phyloP scores from a whole-genome alignment of 2,329 filamentous ascomycete species.

The Botrytis deweyae region DNA sequence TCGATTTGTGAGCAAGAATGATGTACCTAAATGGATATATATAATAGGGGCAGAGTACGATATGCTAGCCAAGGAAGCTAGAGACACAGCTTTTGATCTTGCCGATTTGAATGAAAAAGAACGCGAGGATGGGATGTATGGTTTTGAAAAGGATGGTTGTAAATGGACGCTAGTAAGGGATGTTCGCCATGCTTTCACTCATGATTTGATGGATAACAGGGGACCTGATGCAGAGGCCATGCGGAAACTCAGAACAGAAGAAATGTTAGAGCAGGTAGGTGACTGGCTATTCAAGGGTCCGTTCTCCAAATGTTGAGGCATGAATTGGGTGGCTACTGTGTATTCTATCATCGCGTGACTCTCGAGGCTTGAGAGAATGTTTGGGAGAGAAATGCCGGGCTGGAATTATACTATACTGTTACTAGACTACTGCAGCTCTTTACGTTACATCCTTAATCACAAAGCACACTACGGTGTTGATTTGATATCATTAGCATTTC shows the following conservation, averaged over 20 bases:
- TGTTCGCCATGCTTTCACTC: conserved; percentile 30
- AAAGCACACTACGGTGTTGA: not conserved
- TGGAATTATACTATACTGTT: not conserved
- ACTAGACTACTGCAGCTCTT: not conserved
- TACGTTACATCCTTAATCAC: too few species aligned
- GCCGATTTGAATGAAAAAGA: conserved; percentile 22
- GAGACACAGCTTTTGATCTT: conserved; percentile 25
- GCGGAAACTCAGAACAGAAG: conserved; percentile 21
- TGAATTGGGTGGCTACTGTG: not conserved
- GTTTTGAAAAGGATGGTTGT: conserved; percentile 28
- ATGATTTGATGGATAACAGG: conserved; percentile 25
- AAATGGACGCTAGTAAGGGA: conserved; percentile 28
- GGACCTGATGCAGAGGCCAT: conserved; percentile 23
- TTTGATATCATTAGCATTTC: not conserved
- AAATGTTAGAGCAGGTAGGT: conserved; percentile 26
- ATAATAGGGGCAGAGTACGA: conserved; percentile 29
- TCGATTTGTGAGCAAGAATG: conserved; percentile 28
- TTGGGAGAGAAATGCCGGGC: not conserved
- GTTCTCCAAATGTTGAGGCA: conserved; percentile 19
- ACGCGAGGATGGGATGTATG: conserved; percentile 20
- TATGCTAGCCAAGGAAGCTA: conserved; percentile 28
- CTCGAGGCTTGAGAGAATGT: not conserved
- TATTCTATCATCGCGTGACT: not conserved
- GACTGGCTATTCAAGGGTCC: conserved; percentile 29
- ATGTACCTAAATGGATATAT: conserved; percentile 30